These are phyloP conservation scores for Bombardia bombarda DNA, from an alignment of 495 filamentous ascomycete species.

Conservation along the genomic window DNA sequence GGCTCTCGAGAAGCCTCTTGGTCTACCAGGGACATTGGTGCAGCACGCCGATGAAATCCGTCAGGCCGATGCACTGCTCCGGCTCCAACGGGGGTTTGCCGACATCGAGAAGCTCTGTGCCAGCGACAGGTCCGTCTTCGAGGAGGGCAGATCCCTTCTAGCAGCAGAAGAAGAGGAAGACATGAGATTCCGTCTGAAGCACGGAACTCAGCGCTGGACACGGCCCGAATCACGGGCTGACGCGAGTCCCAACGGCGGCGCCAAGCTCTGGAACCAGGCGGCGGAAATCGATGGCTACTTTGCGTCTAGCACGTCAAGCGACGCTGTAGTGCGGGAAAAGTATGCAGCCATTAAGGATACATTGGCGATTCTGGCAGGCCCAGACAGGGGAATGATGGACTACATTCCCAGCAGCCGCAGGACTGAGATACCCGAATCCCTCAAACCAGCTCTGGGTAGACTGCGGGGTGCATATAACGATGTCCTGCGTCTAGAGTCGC, in stretches of 20 bases:
- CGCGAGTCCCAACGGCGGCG: slow-evolving; percentile 47
- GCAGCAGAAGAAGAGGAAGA: slow-evolving; percentile 79
- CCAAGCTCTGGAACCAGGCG: slow-evolving; percentile 67
- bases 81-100: slow-evolving; percentile 65
- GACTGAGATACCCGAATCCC: slow-evolving; percentile 64
- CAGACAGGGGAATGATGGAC: slow-evolving; percentile 71
- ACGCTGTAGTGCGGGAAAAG: slow-evolving; percentile 72
- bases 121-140: slow-evolving; percentile 65
- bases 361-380: slow-evolving; percentile 65
- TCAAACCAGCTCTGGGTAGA: slow-evolving; percentile 69
- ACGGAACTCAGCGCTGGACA: slow-evolving; percentile 83
- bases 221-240: slow-evolving; percentile 55
- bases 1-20: slow-evolving; percentile 89
- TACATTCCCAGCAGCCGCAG: slow-evolving; percentile 82
- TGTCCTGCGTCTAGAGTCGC: slow-evolving; percentile 68
- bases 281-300: slow-evolving; percentile 83
- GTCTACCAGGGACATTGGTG: slow-evolving; percentile 73
- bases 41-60: slow-evolving; percentile 92
- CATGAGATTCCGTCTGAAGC: slow-evolving; percentile 60
- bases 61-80: slow-evolving; percentile 78
- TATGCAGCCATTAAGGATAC: slow-evolving; percentile 65
- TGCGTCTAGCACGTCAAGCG: slow-evolving; percentile 72
- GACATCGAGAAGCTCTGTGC: slow-evolving; percentile 81
- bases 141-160: slow-evolving; percentile 72
- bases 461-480: slow-evolving; percentile 76